Percentiles rank a stretch among this genome's conserved stretches.
Evolutionary conservation across 352 stramenopile genomes (phyloP).

Genomic region (Phytophthora melonis): DNA sequence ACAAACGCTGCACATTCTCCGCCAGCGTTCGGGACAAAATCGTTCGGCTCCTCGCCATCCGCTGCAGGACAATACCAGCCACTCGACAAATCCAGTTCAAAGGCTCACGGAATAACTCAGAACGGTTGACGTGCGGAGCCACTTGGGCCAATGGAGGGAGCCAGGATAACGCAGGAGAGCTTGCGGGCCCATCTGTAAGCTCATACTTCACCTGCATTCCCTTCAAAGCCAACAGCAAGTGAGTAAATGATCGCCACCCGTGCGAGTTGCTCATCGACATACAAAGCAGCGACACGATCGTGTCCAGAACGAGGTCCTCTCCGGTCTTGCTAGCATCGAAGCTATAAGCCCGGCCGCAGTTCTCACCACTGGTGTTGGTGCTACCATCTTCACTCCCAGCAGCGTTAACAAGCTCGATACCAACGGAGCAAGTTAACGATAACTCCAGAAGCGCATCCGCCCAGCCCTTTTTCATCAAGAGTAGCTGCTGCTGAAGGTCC

Average conservation of each 20-base stretch:
- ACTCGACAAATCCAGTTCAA: constrained; percentile 77
- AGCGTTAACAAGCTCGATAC: constrained; percentile 14
- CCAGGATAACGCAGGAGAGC: constrained; percentile 18
- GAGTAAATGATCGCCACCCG: constrained; percentile 72
- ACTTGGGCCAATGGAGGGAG: constrained; percentile 40
- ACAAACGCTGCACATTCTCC: constrained; percentile 82
- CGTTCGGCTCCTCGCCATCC: constrained; percentile 77
- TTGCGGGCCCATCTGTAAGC: background rate
- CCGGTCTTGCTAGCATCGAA: constrained; percentile 76
- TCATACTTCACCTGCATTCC: constrained; percentile 75
- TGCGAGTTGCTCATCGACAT: constrained; percentile 70
- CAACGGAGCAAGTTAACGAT: constrained; percentile 65
- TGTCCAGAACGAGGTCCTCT: constrained; percentile 86
- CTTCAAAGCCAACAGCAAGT: constrained; percentile 73
- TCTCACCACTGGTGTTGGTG: constrained; percentile 9
- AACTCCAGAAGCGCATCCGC: constrained; percentile 79
- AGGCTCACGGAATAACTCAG: constrained; percentile 52
- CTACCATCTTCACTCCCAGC: constrained; percentile 4
- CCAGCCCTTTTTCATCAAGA: constrained; percentile 81
- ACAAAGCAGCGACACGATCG: constrained; percentile 83
- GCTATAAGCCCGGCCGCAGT: constrained; percentile 59
- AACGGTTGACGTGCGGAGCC: constrained; percentile 28
- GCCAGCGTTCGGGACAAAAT: constrained; percentile 78
- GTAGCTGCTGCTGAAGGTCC: constrained; percentile 70
- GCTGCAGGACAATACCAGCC: constrained; percentile 76